Base-by-base conservation (phyloP, 129 eudicot genomes). In the Rutidosis leptorrhynchoides region DNA sequence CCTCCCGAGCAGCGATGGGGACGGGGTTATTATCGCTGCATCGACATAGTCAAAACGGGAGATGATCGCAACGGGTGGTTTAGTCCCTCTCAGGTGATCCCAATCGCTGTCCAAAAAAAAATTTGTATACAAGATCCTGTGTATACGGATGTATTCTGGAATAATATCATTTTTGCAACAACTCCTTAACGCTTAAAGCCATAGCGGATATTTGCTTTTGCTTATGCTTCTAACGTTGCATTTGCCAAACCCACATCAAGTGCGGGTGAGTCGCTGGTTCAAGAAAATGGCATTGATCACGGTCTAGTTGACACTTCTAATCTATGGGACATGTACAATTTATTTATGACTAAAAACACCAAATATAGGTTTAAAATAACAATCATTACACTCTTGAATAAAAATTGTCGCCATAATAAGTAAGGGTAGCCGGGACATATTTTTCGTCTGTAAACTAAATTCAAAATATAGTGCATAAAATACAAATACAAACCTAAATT, bases 131-230 rank as follows among this genome's bases (percentile, higher is more conserved):
- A 80, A 71, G 85, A 80, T 29, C 89, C 83, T 0, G 85, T 83
- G 27, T 83, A n/a, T n/a, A 83, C 14, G 85, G 89, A 1, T 80
- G 83, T 24, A 85, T n/a, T n/a, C 78, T n/a, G 80, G 81, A 67
- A 59, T 80, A 62, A 77, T 80, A 37, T 53, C 80, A 0, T 55
- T 20, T 12, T 58, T 83, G 51, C 78, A 80, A 25, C 59, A 83
- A 49, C 69, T 83, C 9, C 49, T 55, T 6, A 14, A 55, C 0
- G 83, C 80, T 0, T 66, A 79, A 74, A 73, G 40, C 57, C 78
- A 83, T 19, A 30, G 88, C 80, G 0, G 55, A 83, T 14, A 52
- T 73, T 73, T 25, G 75, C 84, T 24, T 33, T 83, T 35, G 71
- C 65, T 40, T 40, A 46, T 16, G 74, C 72, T 43, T 71, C 65